Evolutionary conservation across 2,329 filamentous ascomycete species (phyloP), one percentile per base, ranked within the genome.

Genomic region (Anthostomella pinea): DNA sequence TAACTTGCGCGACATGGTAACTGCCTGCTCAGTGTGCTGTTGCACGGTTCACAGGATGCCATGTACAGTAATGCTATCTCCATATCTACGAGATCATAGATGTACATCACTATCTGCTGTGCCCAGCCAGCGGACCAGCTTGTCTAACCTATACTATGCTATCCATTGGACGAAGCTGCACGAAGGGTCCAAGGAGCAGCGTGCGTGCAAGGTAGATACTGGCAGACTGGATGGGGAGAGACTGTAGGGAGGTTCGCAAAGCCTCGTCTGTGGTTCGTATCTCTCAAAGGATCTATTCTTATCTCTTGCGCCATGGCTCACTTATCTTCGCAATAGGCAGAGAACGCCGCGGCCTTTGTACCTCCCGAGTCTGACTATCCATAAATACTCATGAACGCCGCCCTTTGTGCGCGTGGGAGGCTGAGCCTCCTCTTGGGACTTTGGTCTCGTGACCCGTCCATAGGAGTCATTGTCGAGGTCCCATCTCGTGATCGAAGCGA

Each of bases 241-340:
- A n/a, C n/a, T n/a, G 34, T 21, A 22, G 48, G 46, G 42, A 43
- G 42, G 47, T 45, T 50, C 39, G 39, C 35, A 27, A 31, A 48
- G 45, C 29, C 42, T 48, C 36, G 40, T 39, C 33, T 39, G 30
- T 25, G 18, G 17, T 6, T 13, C 5, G 9, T 35, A 35, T 35
- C 32, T 26, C 11, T 27, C 10, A 26, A 28, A 28, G 32, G 43
- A 46, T 45, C 41, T 33, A 39, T 37, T 38, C 43, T 53, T 53
- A 53, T 51, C 48, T 45, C 16, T 30, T 38, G 46, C 43, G 45
- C 48, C 39, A 52, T 52, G 33, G 31, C 18, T 34, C 18, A 33
- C 49, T 52, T 51, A 52, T 52, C 48, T 52, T 41, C 26, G 35
- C 34, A 39, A 41, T 43, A 31, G 38, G 39, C 40, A 41, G 33